phyloP scores from a whole-genome alignment of 2,329 filamentous ascomycete species.

The Thermothelomyces thermophilus region DNA sequence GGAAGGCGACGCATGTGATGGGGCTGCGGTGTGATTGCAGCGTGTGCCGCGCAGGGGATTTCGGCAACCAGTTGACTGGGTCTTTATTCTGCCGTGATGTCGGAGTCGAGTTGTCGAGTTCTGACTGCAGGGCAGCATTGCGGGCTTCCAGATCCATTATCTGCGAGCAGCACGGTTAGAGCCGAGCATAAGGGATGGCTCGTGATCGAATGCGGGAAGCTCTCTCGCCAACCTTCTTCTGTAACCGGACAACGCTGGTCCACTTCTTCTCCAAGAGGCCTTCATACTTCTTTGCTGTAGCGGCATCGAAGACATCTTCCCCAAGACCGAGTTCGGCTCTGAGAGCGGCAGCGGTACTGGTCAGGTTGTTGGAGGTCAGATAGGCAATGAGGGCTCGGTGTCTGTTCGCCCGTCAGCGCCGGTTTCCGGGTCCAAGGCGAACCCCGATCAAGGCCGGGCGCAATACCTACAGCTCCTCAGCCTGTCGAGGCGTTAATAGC shows the following conservation, averaged over 20 bases:
- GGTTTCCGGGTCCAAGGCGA: neutral
- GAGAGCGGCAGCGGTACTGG: conserved; percentile 62
- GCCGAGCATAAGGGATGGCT: neutral
- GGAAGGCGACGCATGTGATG: conserved; percentile 85
- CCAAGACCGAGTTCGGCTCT: conserved; percentile 70
- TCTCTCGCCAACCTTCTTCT: conserved; percentile 70
- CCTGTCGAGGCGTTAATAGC: conserved; percentile 71
- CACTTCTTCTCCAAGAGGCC: conserved; percentile 95
- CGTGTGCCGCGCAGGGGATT: conserved; percentile 70
- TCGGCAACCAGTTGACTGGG: conserved; percentile 79
- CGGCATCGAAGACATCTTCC: conserved; percentile 64
- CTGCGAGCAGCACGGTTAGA: conserved; percentile 37
- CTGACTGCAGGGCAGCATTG: conserved; percentile 65
- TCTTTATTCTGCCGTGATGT: conserved; percentile 74
- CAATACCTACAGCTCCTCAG: conserved; percentile 73
- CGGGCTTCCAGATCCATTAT: conserved; percentile 89
- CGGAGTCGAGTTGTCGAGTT: conserved; percentile 77
- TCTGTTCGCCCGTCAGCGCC: conserved; percentile 40
- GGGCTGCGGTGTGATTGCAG: conserved; percentile 75
- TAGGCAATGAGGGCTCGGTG: conserved; percentile 95
- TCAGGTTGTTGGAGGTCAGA: conserved; percentile 64
- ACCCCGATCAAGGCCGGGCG: neutral
- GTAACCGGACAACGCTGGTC: conserved; percentile 88
- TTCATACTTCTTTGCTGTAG: conserved; percentile 89
- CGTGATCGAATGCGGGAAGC: neutral